Evolutionary conservation across 805 yeast genomes (phyloP).

Genomic region (Ogataea henricii): DNA sequence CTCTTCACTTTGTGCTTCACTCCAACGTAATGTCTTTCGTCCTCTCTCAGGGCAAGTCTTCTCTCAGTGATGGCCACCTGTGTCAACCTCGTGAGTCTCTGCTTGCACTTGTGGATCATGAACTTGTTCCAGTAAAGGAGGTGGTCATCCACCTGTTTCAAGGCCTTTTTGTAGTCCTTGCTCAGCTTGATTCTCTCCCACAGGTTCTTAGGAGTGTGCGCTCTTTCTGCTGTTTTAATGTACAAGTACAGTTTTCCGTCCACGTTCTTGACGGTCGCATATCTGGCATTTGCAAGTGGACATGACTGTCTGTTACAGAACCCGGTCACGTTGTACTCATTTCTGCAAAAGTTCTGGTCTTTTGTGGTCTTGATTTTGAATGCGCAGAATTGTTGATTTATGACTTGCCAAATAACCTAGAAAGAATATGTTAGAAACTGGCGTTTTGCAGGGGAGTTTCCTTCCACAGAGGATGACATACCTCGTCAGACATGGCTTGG

Average conservation of each 20-base stretch:
- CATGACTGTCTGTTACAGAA: constrained; percentile 91
- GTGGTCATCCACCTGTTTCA: constrained; percentile 85
- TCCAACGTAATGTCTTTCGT: constrained; percentile 93
- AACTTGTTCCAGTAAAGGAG: constrained; percentile 92
- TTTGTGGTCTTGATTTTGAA: constrained; percentile 88
- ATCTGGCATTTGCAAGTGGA: constrained; percentile 91
- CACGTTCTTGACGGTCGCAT: constrained; percentile 81
- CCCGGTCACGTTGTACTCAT: constrained; percentile 95
- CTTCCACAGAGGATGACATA: no score
- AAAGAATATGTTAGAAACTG: constrained; percentile 10
- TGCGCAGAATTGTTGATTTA: constrained; percentile 93
- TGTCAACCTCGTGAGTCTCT: constrained; percentile 88
- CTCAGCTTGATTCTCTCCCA: constrained; percentile 95
- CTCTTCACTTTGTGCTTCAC: constrained; percentile 91
- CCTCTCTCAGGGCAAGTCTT: constrained; percentile 86
- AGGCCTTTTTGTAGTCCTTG: constrained; percentile 84
- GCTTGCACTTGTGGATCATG: constrained; percentile 90
- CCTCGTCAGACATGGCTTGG: constrained; percentile 33
- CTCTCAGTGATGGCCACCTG: constrained; percentile 96
- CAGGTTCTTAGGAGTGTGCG: constrained; percentile 88
- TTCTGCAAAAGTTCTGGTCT: constrained; percentile 90
- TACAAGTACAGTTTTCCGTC: constrained; percentile 82
- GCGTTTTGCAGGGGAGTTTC: no score
- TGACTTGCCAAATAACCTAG: constrained; percentile 96
- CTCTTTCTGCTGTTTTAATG: constrained; percentile 97